These are phyloP conservation scores for Vaccinium darrowii DNA, from an alignment of 148 eudicot species.

Conservation along the genomic window DNA sequence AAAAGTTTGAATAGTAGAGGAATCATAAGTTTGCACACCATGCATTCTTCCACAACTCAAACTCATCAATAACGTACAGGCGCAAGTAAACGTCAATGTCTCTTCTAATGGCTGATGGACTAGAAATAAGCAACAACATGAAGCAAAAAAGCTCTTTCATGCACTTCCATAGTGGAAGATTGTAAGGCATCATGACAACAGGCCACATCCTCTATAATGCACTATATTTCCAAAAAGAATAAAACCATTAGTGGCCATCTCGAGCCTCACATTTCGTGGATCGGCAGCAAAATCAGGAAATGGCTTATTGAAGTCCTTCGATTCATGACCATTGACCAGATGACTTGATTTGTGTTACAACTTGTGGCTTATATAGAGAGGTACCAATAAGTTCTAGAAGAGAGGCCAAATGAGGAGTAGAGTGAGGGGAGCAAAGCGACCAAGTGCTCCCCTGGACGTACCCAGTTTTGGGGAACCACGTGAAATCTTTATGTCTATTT, in stretches of 20 bases:
- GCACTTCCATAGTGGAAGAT: too few species aligned
- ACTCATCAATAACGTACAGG: not conserved
- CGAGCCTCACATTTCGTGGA: not conserved
- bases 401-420: too few species aligned
- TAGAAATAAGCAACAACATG: too few species aligned
- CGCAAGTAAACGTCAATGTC: not conserved
- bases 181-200: too few species aligned
- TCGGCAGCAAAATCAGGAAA: not conserved
- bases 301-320: not conserved
- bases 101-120: not conserved
- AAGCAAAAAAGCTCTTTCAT: too few species aligned
- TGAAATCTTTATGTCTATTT: too few species aligned
- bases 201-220: not conserved
- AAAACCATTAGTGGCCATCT: not conserved
- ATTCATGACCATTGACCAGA: not conserved
- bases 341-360: not conserved
- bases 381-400: too few species aligned
- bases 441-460: too few species aligned
- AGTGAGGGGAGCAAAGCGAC: too few species aligned
- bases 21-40: not conserved
- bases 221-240: not conserved
- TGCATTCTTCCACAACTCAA: not conserved
- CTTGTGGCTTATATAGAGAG: too few species aligned
- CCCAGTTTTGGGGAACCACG: too few species aligned
- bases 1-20: not conserved